Evolutionary conservation across 2,329 filamentous ascomycete species (phyloP).

Genomic region (Thielaviopsis euricoi): DNA sequence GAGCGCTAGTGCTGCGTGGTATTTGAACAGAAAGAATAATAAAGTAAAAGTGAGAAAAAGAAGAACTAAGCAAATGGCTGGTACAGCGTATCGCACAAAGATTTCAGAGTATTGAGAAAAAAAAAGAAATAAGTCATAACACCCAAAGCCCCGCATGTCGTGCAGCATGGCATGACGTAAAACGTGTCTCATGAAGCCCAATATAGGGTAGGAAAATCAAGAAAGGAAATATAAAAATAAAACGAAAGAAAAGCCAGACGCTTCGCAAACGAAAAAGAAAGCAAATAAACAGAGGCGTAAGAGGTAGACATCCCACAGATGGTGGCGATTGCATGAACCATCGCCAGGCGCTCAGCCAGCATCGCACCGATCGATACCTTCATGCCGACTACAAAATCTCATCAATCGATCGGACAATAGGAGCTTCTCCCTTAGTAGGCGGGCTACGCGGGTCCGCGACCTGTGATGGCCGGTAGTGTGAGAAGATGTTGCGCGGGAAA

Average conservation of each 20-base stretch:
- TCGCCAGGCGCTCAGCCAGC: not conserved
- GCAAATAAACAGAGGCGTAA: too few species aligned
- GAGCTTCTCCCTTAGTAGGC: slow-evolving; percentile 54
- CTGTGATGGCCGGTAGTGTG: slow-evolving; percentile 33
- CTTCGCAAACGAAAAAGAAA: not conserved
- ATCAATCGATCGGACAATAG: slow-evolving; percentile 63
- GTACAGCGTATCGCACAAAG: not conserved
- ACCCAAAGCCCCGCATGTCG: not conserved
- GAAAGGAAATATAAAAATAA: not conserved
- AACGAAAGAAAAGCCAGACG: not conserved
- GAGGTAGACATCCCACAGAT: too few species aligned
- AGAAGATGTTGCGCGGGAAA: slow-evolving; percentile 37
- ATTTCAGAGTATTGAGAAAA: not conserved
- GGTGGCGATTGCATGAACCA: not conserved
- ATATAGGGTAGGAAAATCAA: not conserved
- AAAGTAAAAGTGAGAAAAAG: not conserved
- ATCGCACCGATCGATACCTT: not conserved
- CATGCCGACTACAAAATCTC: slow-evolving; percentile 43
- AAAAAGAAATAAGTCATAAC: not conserved
- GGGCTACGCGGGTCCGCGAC: slow-evolving; percentile 56
- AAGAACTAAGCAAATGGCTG: not conserved
- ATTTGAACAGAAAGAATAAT: not conserved
- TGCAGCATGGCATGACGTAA: not conserved
- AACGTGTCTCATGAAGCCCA: not conserved
- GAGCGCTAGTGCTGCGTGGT: not conserved